These are phyloP conservation scores for Pyricularia sp. DNA, from an alignment of 2,329 filamentous ascomycete genomes.

Conservation along the genomic window DNA sequence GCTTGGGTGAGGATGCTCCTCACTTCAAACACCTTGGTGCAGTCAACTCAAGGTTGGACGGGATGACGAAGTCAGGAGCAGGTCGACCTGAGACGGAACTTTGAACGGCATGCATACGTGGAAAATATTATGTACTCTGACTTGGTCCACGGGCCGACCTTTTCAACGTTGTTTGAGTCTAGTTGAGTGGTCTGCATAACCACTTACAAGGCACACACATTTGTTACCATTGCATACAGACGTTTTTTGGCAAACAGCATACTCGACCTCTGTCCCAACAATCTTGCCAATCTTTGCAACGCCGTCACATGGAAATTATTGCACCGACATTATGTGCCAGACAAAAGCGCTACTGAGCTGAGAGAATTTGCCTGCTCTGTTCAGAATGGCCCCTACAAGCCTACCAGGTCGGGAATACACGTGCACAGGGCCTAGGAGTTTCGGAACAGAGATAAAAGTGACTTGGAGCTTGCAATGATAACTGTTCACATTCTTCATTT, in stretches of 20 bases:
- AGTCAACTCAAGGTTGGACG: conserved; percentile 16
- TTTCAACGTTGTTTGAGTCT: not conserved
- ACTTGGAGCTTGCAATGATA: not conserved
- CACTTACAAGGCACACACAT: not conserved
- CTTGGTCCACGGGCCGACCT: not conserved
- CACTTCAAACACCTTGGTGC: conserved; percentile 30
- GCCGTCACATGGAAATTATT: too few species aligned
- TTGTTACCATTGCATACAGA: too few species aligned
- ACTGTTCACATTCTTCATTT: not conserved
- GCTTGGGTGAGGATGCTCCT: conserved; percentile 56
- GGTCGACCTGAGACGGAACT: not conserved
- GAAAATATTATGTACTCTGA: not conserved
- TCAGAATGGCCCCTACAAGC: too few species aligned
- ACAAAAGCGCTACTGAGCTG: too few species aligned
- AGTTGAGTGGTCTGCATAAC: not conserved
- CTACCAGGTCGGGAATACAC: not conserved
- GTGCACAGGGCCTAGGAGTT: not conserved
- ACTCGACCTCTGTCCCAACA: too few species aligned
- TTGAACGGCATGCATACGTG: not conserved
- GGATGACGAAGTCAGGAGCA: not conserved
- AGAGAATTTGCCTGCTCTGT: too few species aligned
- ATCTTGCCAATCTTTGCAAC: too few species aligned
- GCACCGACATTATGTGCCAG: too few species aligned
- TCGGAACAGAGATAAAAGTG: not conserved
- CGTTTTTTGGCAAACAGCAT: too few species aligned